Conservation (phyloP, 345 rosid species). For the Murraya paniculata region DNA sequence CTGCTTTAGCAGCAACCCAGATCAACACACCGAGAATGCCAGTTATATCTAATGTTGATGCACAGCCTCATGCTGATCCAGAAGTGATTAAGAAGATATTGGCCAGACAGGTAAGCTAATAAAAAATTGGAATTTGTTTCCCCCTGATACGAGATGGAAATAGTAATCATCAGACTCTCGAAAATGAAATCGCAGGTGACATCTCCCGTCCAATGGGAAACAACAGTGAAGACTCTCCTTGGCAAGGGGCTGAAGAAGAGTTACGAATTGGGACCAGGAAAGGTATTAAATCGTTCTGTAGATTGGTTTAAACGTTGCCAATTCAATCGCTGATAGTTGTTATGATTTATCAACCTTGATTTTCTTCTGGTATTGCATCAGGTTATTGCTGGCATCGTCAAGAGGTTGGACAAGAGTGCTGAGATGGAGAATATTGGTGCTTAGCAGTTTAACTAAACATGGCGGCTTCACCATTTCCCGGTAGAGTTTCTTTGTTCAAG, state of each 20-base stretch:
- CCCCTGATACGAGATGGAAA: background rate
- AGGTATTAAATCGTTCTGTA: constrained; percentile 40
- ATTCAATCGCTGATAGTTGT: background rate
- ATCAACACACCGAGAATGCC: constrained; percentile 85
- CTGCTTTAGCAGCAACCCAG: constrained; percentile 73
- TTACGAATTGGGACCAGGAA: constrained; percentile 97
- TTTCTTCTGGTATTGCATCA: constrained; percentile 26
- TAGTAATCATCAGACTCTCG: background rate
- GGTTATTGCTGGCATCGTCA: constrained; percentile 96
- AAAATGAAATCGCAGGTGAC: constrained; percentile 59
- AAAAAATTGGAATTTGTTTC: background rate
- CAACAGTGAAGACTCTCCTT: constrained; percentile 76
- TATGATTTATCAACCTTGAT: background rate
- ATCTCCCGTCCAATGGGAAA: constrained; percentile 99
- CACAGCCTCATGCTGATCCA: constrained; percentile 90
- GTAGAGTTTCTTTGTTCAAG: background rate
- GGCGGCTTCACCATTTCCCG: background rate
- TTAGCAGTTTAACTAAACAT: constrained; percentile 18
- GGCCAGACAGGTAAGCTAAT: constrained; percentile 63
- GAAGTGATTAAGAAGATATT: constrained; percentile 81
- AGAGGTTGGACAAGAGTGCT: constrained; percentile 81
- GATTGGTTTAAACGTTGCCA: background rate
- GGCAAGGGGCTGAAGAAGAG: constrained; percentile 69
- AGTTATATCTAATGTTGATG: constrained; percentile 94
- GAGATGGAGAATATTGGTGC: constrained; percentile 73